Base-by-base conservation (phyloP, 192 early-diverging fungal species). In the Coemansia sp. region DNA sequence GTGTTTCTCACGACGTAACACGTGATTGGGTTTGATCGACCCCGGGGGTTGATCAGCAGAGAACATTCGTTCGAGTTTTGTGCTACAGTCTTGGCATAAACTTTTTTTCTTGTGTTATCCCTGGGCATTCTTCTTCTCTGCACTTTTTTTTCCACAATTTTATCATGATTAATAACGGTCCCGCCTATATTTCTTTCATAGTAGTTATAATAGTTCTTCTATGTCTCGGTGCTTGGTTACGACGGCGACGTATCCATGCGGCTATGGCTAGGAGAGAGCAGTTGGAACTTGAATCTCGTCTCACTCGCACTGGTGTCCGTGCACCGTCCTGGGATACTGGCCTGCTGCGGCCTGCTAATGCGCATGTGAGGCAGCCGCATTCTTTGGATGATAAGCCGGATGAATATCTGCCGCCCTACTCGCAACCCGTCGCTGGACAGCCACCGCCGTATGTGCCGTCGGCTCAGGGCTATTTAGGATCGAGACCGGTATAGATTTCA, bases 381-480 rank as follows among this genome's bases (percentile, higher is more conserved):
- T 35, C 26, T 1, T 20, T 36, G 2, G 63, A 65, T 10, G 9
- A 23, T 18, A 73, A 73, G 31, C 59, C 53, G 2, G 48, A 52
- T 2, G 71, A 73, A 35, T 66, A 73, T n/a, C 36, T 73, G 43
- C 71, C 71, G 12, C 71, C 71, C 20, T 73, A 73, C 53, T 26
- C 48, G 5, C 48, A 52, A 14, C 48, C 48, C 21, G 18, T 28
- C 3, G 0, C 25, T 26, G 13, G 25, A 1, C 48, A 61, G 21
- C 60, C 60, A 3, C 60, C 60, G 35, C 26, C 64, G 23, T 55
- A 28, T 37, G 48, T 28, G 21, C 20, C 43, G 6, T 39, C 62
- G 14, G 10, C 52, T 11, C 26, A 52, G 7, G 56, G 20, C 26
- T 11, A 52, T 12, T 52, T 52, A 52, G 23, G 11, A 20, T 2